Base-by-base conservation (phyloP, 179 eudicot genomes). In the Beta macrorhiza region DNA sequence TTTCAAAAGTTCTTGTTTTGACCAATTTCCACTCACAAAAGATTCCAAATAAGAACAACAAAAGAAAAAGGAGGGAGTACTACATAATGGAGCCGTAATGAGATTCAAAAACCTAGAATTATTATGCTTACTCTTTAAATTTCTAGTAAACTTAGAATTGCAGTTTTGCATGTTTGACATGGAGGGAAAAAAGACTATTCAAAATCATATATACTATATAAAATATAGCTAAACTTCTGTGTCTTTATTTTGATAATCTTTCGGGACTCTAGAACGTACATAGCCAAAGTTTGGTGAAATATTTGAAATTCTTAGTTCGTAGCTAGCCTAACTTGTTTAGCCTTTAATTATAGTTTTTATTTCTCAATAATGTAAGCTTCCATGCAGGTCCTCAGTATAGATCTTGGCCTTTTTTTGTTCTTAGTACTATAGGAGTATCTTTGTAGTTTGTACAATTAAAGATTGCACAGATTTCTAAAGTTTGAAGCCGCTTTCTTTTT, bases 251-350 rank as follows among this genome's bases (percentile, higher is more conserved):
- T 72, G 32, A 49, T 22, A 72, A 19, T 20, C 9, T 20, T 52
- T 5, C 25, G 19, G 12, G 61, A 25, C 45, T 63, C 59, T 53
- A 63, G 22, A 29, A 29, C 32, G 72, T 12, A 78, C 47, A 49
- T 25, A 42, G 62, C 79, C 72, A 84, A 78, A 69, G 55, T 75
- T 78, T 84, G 82, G 82, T 84, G 84, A 72, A 81, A 65, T 51
- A 78, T 84, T 84, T 84, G 87, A 84, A 81, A 84, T 62, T 81
- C 79, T 22, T 42, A 70, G 4, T 68, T 37, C 2, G 25, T 71
- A 77, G 32, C 70, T 73, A 22, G 58, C 44, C 83, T 80, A 45
- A 15, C 71, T 58, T 37, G 42, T 2, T 37, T 68, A 70, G 78
- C 10, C 67, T 22, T 75, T 55, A 19, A 29, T 52, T 6, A 56